A percentile compares a stretch with the other conserved stretches of the same genome.
Conservation (phyloP, 257 asterid species). For the Capsicum chinense region DNA sequence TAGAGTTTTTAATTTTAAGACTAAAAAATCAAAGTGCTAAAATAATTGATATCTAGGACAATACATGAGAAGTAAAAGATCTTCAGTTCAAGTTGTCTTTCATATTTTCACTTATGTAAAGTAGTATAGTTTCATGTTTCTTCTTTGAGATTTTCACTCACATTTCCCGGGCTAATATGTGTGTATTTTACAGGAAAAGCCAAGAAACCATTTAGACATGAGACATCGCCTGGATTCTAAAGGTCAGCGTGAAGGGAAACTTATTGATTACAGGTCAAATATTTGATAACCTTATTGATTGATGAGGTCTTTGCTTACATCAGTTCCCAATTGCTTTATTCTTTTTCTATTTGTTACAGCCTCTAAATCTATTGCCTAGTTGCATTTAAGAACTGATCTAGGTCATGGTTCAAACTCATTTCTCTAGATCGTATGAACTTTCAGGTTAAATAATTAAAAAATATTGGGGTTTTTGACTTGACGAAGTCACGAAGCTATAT, state of each 20-base stretch:
- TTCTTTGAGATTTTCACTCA: conserved; percentile 22
- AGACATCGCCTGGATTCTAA: conserved; percentile 92
- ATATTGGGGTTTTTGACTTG: too few relatives aligned
- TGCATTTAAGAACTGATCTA: neutral
- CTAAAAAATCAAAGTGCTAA: neutral
- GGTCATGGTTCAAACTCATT: conserved; percentile 1
- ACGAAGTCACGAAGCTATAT: neutral
- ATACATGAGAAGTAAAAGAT: neutral
- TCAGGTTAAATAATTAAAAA: neutral
- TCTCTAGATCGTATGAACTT: neutral
- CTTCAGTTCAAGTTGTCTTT: conserved; percentile 11
- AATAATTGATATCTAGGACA: neutral
- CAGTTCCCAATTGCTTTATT: neutral
- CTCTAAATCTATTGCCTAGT: neutral
- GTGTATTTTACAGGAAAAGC: conserved; percentile 67
- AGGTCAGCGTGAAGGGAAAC: conserved; percentile 98
- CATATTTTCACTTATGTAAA: neutral
- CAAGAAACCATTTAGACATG: conserved; percentile 96
- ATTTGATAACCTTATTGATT: conserved; percentile 29
- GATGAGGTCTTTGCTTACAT: neutral
- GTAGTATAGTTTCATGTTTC: neutral
- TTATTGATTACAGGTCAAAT: conserved; percentile 91
- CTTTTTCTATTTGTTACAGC: neutral
- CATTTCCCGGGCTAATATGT: conserved; percentile 28
- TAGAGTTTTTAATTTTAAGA: neutral